Evolutionary conservation across 371 early-diverging fungal genomes (phyloP).

Genomic region (Funneliformis caledonium): DNA sequence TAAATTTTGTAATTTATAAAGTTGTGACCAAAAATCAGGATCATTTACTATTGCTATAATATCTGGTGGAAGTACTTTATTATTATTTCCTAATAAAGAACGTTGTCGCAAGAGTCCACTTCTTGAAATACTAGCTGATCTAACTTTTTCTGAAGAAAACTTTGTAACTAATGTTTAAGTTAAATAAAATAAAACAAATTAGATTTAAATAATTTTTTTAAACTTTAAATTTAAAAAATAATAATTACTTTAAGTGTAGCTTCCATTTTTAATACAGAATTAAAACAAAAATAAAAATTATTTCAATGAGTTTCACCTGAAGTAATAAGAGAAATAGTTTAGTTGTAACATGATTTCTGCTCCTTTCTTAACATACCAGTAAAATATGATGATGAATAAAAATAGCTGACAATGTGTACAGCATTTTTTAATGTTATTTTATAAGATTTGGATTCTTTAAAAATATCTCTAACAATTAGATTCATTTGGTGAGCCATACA

Average conservation of each 20-base stretch:
- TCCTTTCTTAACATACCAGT: neutral
- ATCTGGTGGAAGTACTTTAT: neutral
- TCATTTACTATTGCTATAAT: neutral
- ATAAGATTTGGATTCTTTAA: constrained; percentile 11
- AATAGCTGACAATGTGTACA: constrained; percentile 7
- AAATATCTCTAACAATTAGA: no score
- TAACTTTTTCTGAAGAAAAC: neutral
- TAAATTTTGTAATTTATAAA: neutral
- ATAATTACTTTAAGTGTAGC: constrained; percentile 7
- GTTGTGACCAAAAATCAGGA: neutral
- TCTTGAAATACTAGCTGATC: neutral
- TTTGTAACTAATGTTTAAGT: constrained; percentile 5
- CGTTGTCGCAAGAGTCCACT: neutral
- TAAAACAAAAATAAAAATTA: constrained; percentile 25
- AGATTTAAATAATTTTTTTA: neutral
- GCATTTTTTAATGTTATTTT: constrained; percentile 17
- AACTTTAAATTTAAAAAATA: neutral
- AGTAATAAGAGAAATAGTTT: neutral
- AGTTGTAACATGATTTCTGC: neutral
- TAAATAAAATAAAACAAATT: neutral
- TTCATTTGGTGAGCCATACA: no score
- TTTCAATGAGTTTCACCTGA: neutral
- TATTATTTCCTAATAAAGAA: neutral
- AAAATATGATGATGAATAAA: neutral
- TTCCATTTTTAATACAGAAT: constrained; percentile 6